Conservation (phyloP, 2,329 filamentous ascomycete species). For the Moelleriella libera region DNA sequence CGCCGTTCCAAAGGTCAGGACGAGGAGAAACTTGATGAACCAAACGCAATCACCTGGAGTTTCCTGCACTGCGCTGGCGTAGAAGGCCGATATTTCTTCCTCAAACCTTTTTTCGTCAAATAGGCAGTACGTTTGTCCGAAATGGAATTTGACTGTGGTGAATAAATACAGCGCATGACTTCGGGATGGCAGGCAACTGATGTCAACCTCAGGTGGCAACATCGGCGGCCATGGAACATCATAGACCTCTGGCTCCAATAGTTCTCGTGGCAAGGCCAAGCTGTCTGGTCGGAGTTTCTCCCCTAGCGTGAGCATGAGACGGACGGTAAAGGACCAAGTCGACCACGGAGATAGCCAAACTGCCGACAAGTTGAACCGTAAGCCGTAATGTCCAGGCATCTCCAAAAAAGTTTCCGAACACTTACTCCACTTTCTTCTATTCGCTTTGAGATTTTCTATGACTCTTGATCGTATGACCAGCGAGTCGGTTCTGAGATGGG, state of each 20-base stretch:
- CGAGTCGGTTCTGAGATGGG: neutral
- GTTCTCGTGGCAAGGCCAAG: neutral
- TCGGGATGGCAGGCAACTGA: neutral
- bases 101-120: neutral
- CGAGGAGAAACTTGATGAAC: constrained; percentile 35
- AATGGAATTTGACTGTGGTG: neutral
- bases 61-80: constrained; percentile 8
- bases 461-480: neutral
- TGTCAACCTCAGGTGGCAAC: neutral
- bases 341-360: constrained; percentile 1
- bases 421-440: neutral
- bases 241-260: neutral
- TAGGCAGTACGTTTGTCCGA: neutral
- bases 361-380: neutral
- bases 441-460: neutral
- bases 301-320: neutral
- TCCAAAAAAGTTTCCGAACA: neutral
- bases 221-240: neutral
- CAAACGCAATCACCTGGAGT: constrained; percentile 18
- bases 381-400: neutral
- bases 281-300: neutral
- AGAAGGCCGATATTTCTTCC: constrained; percentile 6
- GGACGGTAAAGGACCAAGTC: constrained; percentile 1
- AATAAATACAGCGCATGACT: neutral
- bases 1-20: constrained; percentile 25